Conservation (phyloP, 306 rosid genomes). For the Styphnolobium japonicum region DNA sequence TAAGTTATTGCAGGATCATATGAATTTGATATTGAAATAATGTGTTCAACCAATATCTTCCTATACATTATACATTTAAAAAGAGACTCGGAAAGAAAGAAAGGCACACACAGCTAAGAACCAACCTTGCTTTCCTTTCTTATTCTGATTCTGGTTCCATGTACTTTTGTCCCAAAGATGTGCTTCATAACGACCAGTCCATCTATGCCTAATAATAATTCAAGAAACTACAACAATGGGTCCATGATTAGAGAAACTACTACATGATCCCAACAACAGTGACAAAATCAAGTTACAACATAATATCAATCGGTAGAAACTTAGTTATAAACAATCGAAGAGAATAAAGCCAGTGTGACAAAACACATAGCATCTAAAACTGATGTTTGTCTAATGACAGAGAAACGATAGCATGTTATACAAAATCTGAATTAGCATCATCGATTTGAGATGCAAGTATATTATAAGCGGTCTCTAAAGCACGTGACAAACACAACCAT, state of each 20-base stretch:
- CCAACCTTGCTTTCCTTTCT: constrained; percentile 84
- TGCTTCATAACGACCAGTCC: constrained; percentile 94
- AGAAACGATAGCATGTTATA: too few relatives aligned
- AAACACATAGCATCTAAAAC: not conserved
- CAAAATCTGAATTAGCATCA: too few relatives aligned
- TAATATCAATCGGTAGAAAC: not conserved
- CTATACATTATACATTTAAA: not conserved
- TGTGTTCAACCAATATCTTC: not conserved
- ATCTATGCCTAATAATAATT: constrained; percentile 63
- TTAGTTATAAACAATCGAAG: not conserved
- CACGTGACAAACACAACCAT: too few relatives aligned
- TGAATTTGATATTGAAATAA: not conserved
- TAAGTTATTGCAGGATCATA: constrained; percentile 20
- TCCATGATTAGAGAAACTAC: not conserved
- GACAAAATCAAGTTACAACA: not conserved
- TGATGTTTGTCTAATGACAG: too few relatives aligned
- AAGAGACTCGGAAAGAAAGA: not conserved
- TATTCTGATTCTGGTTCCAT: constrained; percentile 86
- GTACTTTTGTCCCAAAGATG: constrained; percentile 90
- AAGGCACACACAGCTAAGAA: not conserved
- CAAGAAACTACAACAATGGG: not conserved
- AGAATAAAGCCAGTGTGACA: not conserved
- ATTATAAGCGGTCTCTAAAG: too few relatives aligned
- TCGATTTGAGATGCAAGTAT: too few relatives aligned
- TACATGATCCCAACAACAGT: not conserved